Base-by-base conservation (phyloP, 75 land plant species). In the Larix kaempferi region DNA sequence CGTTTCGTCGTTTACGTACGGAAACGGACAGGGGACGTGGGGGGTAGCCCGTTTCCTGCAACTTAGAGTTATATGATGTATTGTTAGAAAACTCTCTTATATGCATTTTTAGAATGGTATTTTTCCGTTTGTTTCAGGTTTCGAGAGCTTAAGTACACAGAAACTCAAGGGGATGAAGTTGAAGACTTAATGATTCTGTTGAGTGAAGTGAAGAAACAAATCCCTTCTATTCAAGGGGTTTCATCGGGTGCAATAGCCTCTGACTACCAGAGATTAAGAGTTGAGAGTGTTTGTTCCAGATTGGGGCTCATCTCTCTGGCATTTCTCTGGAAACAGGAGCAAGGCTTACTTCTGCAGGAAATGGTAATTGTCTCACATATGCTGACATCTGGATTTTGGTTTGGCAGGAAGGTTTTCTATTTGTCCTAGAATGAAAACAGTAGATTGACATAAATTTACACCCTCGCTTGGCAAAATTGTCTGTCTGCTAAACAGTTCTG, bases 211-310 rank as follows among this genome's bases (percentile, higher is more conserved):
- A 90, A 94, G 74, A 78, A 78, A 57, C 88, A 87, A 67, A 80
- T 92, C 83, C 99, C 99, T n/a, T 83, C 82, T 15, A 57, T 97
- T 73, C 75, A 69, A 71, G 98, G 88, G 33, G 99, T 97, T 13
- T 94, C 93, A 26, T 92, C 95, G 39, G 99, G 99, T 75, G 99
- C 99, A 8, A 97, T 97, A 81, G 98, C 98, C 44, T 97, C 99
- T 59, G 92, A 97, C 59, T 97, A 94, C 58, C 99, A 97, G 75
- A 88, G 99, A 58, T 77, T 92, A 71, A 81, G 99, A 54, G 92
- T 97, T n/a, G 99, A 97, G 74, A 94, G 87, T 87, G 87, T 97
- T 72, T 97, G 99, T 82, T 89, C 99, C 17, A 85, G 99, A 84
- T 81, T 97, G 75, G 95, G 93, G 61, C 95, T 97, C 52, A 88